These are phyloP conservation scores for Aphanomyces euteiches DNA, from an alignment of 352 stramenopile genomes.

Conservation along the genomic window DNA sequence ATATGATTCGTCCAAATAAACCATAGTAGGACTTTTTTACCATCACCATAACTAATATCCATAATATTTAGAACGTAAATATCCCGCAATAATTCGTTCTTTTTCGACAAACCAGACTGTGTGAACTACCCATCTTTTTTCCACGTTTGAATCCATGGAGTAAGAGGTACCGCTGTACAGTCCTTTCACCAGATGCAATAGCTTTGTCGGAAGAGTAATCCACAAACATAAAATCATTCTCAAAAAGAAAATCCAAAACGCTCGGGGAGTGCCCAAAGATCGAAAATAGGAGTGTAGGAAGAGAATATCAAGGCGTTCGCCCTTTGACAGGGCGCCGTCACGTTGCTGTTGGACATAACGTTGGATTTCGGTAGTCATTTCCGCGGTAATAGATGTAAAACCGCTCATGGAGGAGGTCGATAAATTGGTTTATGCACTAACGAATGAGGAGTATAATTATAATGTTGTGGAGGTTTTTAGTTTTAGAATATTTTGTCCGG, in stretches of 20 bases:
- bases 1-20: constrained; percentile 38
- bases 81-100: not conserved
- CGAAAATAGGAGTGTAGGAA: not conserved
- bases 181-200: not conserved
- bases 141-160: constrained; percentile 1
- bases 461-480: too few relatives aligned
- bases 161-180: not conserved
- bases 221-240: not conserved
- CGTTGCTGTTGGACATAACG: too few relatives aligned
- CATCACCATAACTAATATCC: too few relatives aligned
- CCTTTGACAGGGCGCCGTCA: not conserved
- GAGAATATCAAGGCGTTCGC: constrained; percentile 3
- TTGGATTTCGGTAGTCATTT: too few relatives aligned
- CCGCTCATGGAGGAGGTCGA: too few relatives aligned
- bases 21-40: not conserved
- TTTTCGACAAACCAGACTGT: not conserved
- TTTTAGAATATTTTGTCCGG: too few relatives aligned
- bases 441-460: too few relatives aligned
- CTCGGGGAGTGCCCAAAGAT: not conserved
- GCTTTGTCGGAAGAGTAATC: not conserved
- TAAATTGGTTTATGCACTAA: too few relatives aligned
- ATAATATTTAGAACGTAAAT: constrained; percentile 2
- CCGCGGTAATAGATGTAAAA: too few relatives aligned
- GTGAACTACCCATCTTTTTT: not conserved
- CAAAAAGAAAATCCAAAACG: not conserved